Evolutionary conservation across 192 early-diverging fungal species (phyloP).

Genomic region (Rhizoclosmatium globosum): DNA sequence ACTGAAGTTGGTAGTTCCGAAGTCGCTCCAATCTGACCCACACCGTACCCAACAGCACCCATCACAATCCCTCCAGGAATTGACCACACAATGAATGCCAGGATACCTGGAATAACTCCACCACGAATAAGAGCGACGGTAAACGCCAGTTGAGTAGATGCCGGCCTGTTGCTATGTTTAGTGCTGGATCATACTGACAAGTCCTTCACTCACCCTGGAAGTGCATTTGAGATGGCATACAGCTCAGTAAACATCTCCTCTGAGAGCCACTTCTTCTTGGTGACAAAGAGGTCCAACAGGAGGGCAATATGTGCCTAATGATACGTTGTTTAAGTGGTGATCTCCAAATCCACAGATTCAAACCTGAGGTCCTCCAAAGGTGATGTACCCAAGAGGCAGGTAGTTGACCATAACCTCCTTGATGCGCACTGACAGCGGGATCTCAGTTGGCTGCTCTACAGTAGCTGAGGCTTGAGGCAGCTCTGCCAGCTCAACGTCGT

Average conservation of each 20-base stretch:
- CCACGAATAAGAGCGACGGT: constrained; percentile 57
- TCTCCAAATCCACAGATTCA: background rate
- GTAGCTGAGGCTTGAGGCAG: no score
- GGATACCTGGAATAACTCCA: constrained; percentile 56
- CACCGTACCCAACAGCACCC: constrained; percentile 47
- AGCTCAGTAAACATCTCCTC: constrained; percentile 64
- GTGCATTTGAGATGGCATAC: constrained; percentile 62
- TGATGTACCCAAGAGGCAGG: constrained; percentile 65
- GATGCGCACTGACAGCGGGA: background rate
- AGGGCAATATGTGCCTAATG: constrained; percentile 62
- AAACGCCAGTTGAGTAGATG: constrained; percentile 63
- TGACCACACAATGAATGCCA: constrained; percentile 53
- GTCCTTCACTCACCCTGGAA: constrained; percentile 45
- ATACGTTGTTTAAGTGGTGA: background rate
- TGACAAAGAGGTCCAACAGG: constrained; percentile 65
- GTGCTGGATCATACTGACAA: no score
- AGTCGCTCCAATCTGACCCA: constrained; percentile 29
- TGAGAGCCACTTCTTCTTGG: constrained; percentile 59
- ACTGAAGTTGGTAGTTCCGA: constrained; percentile 40
- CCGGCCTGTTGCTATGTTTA: constrained; percentile 28
- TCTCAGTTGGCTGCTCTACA: no score
- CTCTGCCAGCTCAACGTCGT: no score
- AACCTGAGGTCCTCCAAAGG: constrained; percentile 72
- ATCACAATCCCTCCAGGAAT: constrained; percentile 63
- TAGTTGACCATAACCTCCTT: constrained; percentile 47